Evolutionary conservation across 1,139 yeast species (phyloP).

Genomic region (Protomyces arabidopsidicola): DNA sequence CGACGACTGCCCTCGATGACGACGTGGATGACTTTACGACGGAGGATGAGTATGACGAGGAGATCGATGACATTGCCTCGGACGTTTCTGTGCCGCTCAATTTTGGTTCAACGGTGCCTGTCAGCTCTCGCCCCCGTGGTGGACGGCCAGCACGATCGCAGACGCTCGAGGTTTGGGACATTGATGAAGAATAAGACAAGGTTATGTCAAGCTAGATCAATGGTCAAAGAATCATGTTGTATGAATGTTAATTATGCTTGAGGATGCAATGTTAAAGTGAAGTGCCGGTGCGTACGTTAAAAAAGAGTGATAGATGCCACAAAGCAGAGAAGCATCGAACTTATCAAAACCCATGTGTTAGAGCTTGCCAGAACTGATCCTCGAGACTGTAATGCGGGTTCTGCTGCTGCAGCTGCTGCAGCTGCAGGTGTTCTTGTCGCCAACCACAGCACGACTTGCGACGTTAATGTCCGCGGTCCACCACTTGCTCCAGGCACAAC

Average conservation of each 20-base stretch:
- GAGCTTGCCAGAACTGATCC: neutral
- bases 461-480: neutral
- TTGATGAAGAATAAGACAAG: neutral
- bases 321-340: too few relatives aligned
- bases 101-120: too few relatives aligned
- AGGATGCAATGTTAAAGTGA: too few relatives aligned
- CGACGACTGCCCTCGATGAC: neutral
- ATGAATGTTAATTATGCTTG: too few relatives aligned
- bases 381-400: slow-evolving; percentile 4
- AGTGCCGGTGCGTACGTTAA: too few relatives aligned
- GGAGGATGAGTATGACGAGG: too few relatives aligned
- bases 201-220: too few relatives aligned
- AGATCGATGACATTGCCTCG: too few relatives aligned
- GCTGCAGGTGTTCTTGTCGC: slow-evolving; percentile 1
- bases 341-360: too few relatives aligned
- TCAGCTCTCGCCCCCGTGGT: neutral
- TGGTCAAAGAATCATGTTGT: too few relatives aligned
- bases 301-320: too few relatives aligned
- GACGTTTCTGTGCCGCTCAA: too few relatives aligned
- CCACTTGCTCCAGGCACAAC: slow-evolving; percentile 10
- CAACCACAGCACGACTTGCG: slow-evolving; percentile 11
- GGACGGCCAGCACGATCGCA: neutral
- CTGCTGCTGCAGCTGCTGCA: neutral
- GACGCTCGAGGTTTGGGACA: neutral
- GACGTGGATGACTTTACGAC: neutral